Evolutionary conservation across 805 yeast genomes (phyloP), one percentile per base, ranked within the genome.

Genomic region (Wilhelminamyces savonicus): DNA sequence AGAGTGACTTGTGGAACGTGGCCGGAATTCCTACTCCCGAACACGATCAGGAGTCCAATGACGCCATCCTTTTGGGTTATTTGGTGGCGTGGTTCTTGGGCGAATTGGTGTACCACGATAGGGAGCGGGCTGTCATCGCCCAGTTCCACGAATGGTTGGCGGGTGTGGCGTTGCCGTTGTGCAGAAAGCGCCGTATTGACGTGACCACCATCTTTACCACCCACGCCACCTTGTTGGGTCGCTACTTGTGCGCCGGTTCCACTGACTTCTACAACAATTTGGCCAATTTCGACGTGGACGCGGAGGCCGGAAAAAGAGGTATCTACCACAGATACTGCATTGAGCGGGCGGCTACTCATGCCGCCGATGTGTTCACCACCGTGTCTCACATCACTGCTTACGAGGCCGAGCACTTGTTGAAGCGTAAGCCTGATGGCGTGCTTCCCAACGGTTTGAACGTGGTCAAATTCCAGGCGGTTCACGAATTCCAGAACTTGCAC

Each of bases 81-180:
- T 62, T 86, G 29, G 94, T 87, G 16, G 95, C 97, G 3, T 90
- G 98, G 98, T 88, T 90, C 54, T 64, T 92, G 33, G 98, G 98
- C 12, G 97, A 92, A 57, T 71, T 85, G 52, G 85, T 84, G n/a
- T 76, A 69, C 51, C 76, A 78, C 47, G 95, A 92, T 55, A 72
- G 77, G 15, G 81, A 81, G 30, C 77, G 90, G 45, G 97, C 97
- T 0, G 87, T 92, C 29, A 79, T 90, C 37, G 79, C 92, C 33
- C 98, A 90, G 53, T 88, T 83, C 56, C 98, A 90, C 63, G 98
- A 90, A 63, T 90, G 98, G 98, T 71, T 90, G 35, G 97, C 98
- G 2, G 97, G 97, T 45, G 87, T 92, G 26, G 95, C 95, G 0
- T 65, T 92, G 36, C 97, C 98, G 0, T 66, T 90, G 34, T 87